Base-by-base conservation (phyloP, 2,329 filamentous ascomycete species). In the Teratosphaeria pseudoeucalypti region DNA sequence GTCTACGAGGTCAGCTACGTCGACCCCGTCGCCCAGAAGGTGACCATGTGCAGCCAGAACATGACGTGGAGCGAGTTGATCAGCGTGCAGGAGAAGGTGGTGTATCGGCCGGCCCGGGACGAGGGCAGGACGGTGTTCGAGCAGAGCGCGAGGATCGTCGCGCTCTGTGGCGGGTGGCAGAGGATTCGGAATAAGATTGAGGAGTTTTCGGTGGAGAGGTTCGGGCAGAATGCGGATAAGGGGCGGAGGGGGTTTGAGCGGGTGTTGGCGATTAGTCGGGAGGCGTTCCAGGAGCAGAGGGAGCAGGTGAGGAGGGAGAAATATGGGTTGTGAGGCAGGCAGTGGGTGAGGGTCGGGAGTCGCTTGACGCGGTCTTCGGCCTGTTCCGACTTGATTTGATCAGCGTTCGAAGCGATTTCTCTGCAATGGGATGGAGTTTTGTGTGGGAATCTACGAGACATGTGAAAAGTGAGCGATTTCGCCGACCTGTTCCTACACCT, bases 1-100 rank as follows among this genome's bases (percentile, higher is more conserved):
- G 91, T 97, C 66, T 95, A 92, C 75, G 94, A 99, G 79, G 89
- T 92, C 53, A 95, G 89, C 61, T 97, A 97, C 75, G 92, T 99
- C 71, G 90, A 97, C 75, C 90, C 90, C 0, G 71, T 75, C 52
- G 80, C 81, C 63, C 90, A 92, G 77, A 95, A 89, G 64, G 90
- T 99, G 71, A 97, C 92, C 62, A 96, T 99, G 89, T 91, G 92
- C 74, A 94, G 89, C 66, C 90, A 90, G 73, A 99, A 99, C 77
- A 80, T 99, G 72, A 97, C 94, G 7, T 94, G 85, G 83, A 87
- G 85, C 64, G 95, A 97, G 70, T 83, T 99, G 58, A 81, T 97
- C 72, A 90, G 84, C 70, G 91, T 96, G 54, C 89, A 92, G 73
- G 94, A 99, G 79, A 96, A 92, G 19, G 92, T 96, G 64, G 61